These are phyloP conservation scores for Fusarium drepaniforme DNA, from an alignment of 2,329 filamentous ascomycete genomes.

Conservation along the genomic window DNA sequence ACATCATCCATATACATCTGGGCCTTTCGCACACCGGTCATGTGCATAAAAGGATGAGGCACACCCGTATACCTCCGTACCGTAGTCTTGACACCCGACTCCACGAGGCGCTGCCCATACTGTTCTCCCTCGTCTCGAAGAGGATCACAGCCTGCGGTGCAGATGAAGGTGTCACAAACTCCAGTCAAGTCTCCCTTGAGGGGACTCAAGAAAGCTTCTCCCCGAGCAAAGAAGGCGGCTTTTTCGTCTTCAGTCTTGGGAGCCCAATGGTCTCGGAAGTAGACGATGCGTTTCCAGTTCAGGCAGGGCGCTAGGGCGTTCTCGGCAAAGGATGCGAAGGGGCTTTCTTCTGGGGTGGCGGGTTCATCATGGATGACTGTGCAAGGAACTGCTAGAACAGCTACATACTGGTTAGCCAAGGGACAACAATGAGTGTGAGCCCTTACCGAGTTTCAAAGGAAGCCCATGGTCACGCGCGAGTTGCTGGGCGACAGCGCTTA, in stretches of 20 bases:
- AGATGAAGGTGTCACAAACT: not conserved
- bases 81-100: not conserved
- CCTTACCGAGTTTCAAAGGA: not conserved
- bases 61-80: not conserved
- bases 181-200: not conserved
- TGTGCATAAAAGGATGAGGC: not conserved
- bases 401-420: not conserved
- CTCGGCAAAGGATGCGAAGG: not conserved
- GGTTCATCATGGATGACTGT: not conserved
- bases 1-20: not conserved
- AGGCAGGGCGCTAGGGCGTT: not conserved
- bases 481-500: not conserved
- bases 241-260: not conserved
- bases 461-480: not conserved
- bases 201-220: not conserved
- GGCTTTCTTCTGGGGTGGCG: not conserved
- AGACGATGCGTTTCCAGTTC: not conserved
- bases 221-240: not conserved
- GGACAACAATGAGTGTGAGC: rapidly evolving
- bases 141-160: not conserved
- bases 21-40: not conserved
- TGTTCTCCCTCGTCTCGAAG: not conserved
- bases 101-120: not conserved
- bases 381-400: not conserved
- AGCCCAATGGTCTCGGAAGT: not conserved